Evolutionary conservation across 2,329 filamentous ascomycete genomes (phyloP).

Genomic region (Claviceps pazoutovae): DNA sequence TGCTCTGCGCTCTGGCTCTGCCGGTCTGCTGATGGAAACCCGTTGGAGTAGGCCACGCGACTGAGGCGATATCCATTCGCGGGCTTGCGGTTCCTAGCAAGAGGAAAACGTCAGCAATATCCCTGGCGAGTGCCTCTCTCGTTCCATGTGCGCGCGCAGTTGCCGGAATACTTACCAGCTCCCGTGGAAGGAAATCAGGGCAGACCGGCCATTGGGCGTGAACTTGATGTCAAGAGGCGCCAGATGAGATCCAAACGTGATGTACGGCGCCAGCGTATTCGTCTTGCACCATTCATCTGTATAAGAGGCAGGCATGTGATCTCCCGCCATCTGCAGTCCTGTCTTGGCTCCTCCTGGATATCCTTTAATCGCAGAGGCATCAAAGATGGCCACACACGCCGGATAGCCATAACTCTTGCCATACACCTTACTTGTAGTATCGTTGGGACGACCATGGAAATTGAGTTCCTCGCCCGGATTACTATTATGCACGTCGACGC

Average conservation of each 20-base stretch:
- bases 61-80: conserved; percentile 25
- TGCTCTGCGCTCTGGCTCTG: conserved; percentile 28
- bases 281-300: conserved; percentile 12
- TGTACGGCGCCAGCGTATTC: conserved; percentile 10
- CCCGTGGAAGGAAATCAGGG: conserved; percentile 50
- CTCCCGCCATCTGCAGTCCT: conserved; percentile 13
- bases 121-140: background rate
- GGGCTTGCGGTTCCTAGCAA: conserved; percentile 18
- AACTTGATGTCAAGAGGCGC: conserved; percentile 54
- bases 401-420: conserved; percentile 49
- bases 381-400: conserved; percentile 46
- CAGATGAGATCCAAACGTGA: conserved; percentile 33
- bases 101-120: background rate
- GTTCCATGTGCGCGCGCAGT: background rate
- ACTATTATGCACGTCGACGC: conserved; percentile 44
- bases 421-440: conserved; percentile 9
- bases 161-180: conserved; percentile 28
- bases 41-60: conserved; percentile 21
- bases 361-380: conserved; percentile 17
- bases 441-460: conserved; percentile 44
- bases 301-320: conserved; percentile 9
- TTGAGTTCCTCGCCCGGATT: conserved; percentile 64
- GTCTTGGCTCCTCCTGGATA: conserved; percentile 17
- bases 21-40: conserved; percentile 18
- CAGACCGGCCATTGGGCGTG: conserved; percentile 35